Evolutionary conservation across 176 grass and related monocot species (phyloP), one percentile per base, ranked within the genome.

Genomic region (Phyllostachys edulis): DNA sequence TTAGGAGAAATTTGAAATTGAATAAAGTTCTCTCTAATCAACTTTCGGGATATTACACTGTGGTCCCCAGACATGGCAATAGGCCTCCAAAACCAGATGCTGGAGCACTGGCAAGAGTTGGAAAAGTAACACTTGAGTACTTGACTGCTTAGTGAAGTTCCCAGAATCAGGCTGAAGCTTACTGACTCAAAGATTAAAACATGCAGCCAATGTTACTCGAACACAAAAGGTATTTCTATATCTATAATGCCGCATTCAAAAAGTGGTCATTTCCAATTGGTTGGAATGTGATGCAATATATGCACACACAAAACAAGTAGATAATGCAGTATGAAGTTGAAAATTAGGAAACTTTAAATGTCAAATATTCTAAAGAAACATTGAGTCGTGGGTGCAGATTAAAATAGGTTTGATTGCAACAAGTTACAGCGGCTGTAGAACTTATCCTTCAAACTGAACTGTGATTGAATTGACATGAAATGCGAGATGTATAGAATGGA

Each of bases 51-150:
- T 29, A 29, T 29, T 29, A 29, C 88, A 39, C n/a, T n/a, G n/a
- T n/a, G n/a, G n/a, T n/a, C n/a, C n/a, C n/a, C n/a, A n/a, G n/a
- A n/a, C n/a, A n/a, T n/a, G n/a, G n/a, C n/a, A n/a, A n/a, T n/a
- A n/a, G n/a, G n/a, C n/a, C n/a, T n/a, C n/a, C n/a, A n/a, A 81
- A 70, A 80, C 82, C 83, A 75, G 75, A 57, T 87, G 82, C 57
- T 20, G 85, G 65, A 23, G 61, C 69, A 59, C 55, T 85, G 13
- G 60, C 39, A 45, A 16, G 37, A 68, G 50, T 77, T 27, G 16
- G 36, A 26, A 67, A 67, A n/a, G 27, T 37, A 66, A 3, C 26
- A n/a, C n/a, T n/a, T n/a, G n/a, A n/a, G n/a, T n/a, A 63, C 13
- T 14, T 32, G 32, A 63, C 26, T 63, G 15, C 71, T 20, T 73